phyloP scores from a whole-genome alignment of 2,329 filamentous ascomycete species.

The Colletotrichum cordylinicola region DNA sequence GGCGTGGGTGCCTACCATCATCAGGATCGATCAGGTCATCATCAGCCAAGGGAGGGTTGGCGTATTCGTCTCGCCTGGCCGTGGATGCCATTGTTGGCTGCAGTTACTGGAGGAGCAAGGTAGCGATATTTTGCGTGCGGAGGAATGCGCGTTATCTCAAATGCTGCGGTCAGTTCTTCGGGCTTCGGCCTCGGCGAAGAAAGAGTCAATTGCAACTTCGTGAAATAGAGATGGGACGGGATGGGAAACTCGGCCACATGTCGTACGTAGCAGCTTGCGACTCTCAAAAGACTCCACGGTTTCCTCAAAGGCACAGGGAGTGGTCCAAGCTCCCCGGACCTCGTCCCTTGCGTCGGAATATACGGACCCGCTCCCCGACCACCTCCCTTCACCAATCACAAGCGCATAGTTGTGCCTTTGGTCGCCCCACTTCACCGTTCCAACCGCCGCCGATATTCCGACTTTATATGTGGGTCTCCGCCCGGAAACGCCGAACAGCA shows the following conservation, averaged over 20 bases:
- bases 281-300: constrained; percentile 29
- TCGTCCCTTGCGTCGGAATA: constrained; percentile 7
- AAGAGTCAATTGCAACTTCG: background rate
- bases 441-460: background rate
- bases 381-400: background rate
- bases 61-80: constrained; percentile 61
- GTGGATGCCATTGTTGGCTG: constrained; percentile 49
- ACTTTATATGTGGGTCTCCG: background rate
- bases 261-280: constrained; percentile 18
- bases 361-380: constrained; percentile 4
- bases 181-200: background rate
- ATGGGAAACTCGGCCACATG: background rate
- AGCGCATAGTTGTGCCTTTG: background rate
- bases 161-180: background rate
- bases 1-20: constrained; percentile 64
- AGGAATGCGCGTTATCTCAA: background rate
- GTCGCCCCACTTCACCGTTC: background rate
- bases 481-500: background rate
- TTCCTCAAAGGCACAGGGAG: constrained; percentile 26
- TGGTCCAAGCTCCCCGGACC: constrained; percentile 31
- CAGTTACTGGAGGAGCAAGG: background rate
- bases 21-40: constrained; percentile 81
- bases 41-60: constrained; percentile 66
- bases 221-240: background rate
- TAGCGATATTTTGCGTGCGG: background rate